Conservation (phyloP, 148 eudicot genomes). For the Fagopyrum esculentum region DNA sequence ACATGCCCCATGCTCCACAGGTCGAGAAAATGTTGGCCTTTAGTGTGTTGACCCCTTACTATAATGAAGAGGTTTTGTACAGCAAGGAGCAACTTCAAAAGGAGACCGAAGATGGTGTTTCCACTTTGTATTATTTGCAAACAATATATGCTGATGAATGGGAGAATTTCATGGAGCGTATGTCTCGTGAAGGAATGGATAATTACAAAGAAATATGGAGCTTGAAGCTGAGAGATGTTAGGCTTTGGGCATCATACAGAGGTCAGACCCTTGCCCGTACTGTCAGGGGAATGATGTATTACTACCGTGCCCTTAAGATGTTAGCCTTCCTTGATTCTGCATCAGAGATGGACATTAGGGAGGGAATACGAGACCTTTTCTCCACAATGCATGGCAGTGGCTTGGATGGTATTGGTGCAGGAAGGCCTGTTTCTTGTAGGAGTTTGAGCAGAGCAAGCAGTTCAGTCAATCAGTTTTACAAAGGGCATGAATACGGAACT, state of each 20-base stretch:
- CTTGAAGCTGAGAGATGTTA: conserved; percentile 48
- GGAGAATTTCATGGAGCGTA: conserved; percentile 74
- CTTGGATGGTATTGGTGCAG: conserved; percentile 32
- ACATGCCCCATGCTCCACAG: conserved; percentile 98
- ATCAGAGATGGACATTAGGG: conserved; percentile 89
- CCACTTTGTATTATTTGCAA: conserved; percentile 79
- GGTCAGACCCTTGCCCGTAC: conserved; percentile 94
- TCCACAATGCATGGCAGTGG: conserved; percentile 37
- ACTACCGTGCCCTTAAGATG: conserved; percentile 89
- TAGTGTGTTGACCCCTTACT: conserved; percentile 93
- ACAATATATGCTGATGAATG: conserved; percentile 87
- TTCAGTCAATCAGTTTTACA: conserved; percentile 33
- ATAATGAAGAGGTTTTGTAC: conserved; percentile 78
- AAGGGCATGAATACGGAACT: conserved; percentile 56
- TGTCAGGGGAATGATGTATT: conserved; percentile 98
- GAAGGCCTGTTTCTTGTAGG: conserved; percentile 33
- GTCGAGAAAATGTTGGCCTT: conserved; percentile 95
- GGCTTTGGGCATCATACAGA: conserved; percentile 91
- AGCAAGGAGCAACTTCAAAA: conserved; percentile 75
- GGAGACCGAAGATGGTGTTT: conserved; percentile 93
- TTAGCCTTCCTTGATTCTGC: conserved; percentile 95
- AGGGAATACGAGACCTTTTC: conserved; percentile 53
- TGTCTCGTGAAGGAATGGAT: conserved; percentile 64
- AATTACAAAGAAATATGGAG: conserved; percentile 15
- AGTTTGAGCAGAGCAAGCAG: conserved; percentile 50